Base-by-base conservation (phyloP, 495 filamentous ascomycete genomes). In the Podospora fimiseda region DNA sequence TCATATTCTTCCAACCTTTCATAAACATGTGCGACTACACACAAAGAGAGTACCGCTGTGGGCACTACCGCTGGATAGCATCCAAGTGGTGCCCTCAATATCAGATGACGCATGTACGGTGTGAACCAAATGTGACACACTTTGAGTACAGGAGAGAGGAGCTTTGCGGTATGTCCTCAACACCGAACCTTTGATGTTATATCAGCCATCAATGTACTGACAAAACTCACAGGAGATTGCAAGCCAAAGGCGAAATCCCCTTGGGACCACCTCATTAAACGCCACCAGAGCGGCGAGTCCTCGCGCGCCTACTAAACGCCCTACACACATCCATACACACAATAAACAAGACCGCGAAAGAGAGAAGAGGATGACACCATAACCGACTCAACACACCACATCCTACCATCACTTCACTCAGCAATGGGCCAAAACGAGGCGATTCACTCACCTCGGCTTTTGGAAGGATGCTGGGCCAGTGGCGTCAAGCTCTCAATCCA, bases 31-130 rank as follows among this genome's bases (percentile, higher is more conserved):
- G 66, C 50, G 67, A 64, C 50, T 66, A 64, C 43, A 63, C 62
- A 23, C 63, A 70, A 53, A 47, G 67, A 49, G 70, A 73, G 53
- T 71, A 69, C 48, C 63, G 61, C 2, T 73, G 69, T 61, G 70
- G 70, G 22, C 69, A 71, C 66, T 65, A 69, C 55, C 65, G 69
- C 40, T 73, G 68, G 63, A 73, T 70, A 42, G 70, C 69, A 40
- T 70, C 68, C 40, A 63, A 66, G 49, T 73, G 69, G 70, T 73
- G 69, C 64, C 56, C 56, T 13, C 59, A 65, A 41, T 73, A 71
- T 57, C 61, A 62, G 38, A 58, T 61, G 38, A 71, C 69, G 37
- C 66, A 70, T 63, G 70, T 68, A 58, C 52, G 70, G 40, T 73
- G 70, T 51, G 61, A 68, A 42, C 70, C 69, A 11, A 66, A 67